These are phyloP conservation scores for Truncatella angustata DNA, from an alignment of 2,329 filamentous ascomycete species.

Conservation along the genomic window DNA sequence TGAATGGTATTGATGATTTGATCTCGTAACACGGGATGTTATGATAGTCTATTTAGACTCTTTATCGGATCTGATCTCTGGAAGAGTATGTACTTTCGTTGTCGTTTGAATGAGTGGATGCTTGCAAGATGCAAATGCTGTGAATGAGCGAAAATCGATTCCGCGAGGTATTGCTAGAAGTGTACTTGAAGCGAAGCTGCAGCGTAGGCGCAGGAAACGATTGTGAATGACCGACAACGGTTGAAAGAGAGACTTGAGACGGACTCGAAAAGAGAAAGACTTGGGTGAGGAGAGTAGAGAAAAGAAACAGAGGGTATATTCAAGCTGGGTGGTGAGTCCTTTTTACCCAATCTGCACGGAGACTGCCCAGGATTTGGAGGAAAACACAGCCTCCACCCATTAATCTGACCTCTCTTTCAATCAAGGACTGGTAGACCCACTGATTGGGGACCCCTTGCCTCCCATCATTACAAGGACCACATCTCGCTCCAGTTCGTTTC, in stretches of 20 bases:
- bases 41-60: conserved; percentile 13
- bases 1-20: conserved; percentile 15
- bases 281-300: conserved; percentile 7
- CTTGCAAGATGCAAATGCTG: conserved; percentile 24
- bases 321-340: conserved; percentile 18
- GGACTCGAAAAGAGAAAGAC: conserved; percentile 13
- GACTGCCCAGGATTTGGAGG: neutral
- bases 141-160: conserved; percentile 35
- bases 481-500: conserved; percentile 2
- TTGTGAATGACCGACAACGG: conserved; percentile 25
- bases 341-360: conserved; percentile 20
- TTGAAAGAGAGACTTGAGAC: conserved; percentile 25
- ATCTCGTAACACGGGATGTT: conserved; percentile 9
- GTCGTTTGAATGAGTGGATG: conserved; percentile 28
- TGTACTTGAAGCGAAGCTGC: conserved; percentile 23
- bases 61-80: conserved; percentile 23
- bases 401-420: neutral
- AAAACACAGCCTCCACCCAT: conserved; percentile 8
- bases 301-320: conserved; percentile 20
- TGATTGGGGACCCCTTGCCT: neutral
- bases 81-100: conserved; percentile 26
- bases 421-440: conserved; percentile 7
- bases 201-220: conserved; percentile 25
- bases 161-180: conserved; percentile 20
- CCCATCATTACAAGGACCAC: conserved; percentile 8